A percentile compares a stretch with the other conserved stretches of the same genome.
phyloP scores from a whole-genome alignment of 2,329 filamentous ascomycete species.

The Tolypocladium tropicale region DNA sequence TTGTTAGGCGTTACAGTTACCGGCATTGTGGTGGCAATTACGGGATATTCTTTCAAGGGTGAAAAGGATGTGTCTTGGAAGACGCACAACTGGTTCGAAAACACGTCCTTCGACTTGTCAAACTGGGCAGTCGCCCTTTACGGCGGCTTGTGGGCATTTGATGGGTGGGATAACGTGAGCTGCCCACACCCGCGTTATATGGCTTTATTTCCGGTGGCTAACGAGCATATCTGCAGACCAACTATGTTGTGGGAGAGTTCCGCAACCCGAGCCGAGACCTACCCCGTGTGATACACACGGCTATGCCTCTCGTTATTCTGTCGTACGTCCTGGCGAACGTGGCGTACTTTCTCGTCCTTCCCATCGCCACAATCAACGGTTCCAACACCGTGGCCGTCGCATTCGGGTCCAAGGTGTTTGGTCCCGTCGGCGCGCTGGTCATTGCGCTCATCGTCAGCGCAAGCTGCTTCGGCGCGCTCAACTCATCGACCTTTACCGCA shows the following conservation, averaged over 20 bases:
- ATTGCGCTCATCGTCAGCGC: slow-evolving; percentile 83
- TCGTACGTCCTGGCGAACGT: slow-evolving; percentile 87
- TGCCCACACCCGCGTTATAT: background rate
- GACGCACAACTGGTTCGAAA: slow-evolving; percentile 75
- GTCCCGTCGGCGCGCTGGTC: slow-evolving; percentile 67
- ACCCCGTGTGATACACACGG: slow-evolving; percentile 89
- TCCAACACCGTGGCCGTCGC: slow-evolving; percentile 94
- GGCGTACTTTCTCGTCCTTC: slow-evolving; percentile 89
- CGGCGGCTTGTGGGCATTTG: slow-evolving; percentile 93
- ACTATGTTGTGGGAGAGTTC: slow-evolving; percentile 96
- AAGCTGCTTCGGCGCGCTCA: slow-evolving; percentile 89
- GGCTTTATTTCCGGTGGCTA: background rate
- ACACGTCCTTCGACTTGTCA: slow-evolving; percentile 68
- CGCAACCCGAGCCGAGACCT: slow-evolving; percentile 83
- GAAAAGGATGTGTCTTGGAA: slow-evolving; percentile 79
- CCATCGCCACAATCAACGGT: slow-evolving; percentile 66
- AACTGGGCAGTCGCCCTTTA: slow-evolving; percentile 92
- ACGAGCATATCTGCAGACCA: slow-evolving; percentile 51
- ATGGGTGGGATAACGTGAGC: slow-evolving; percentile 96
- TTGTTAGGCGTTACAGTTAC: slow-evolving; percentile 77
- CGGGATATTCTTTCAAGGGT: slow-evolving; percentile 70
- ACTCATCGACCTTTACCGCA: slow-evolving; percentile 88
- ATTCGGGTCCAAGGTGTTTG: slow-evolving; percentile 86
- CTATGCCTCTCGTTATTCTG: slow-evolving; percentile 86
- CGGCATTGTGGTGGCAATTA: slow-evolving; percentile 80